Conservation (phyloP, 1,284 basidiomycete species). For the Phlebopus sp. region DNA sequence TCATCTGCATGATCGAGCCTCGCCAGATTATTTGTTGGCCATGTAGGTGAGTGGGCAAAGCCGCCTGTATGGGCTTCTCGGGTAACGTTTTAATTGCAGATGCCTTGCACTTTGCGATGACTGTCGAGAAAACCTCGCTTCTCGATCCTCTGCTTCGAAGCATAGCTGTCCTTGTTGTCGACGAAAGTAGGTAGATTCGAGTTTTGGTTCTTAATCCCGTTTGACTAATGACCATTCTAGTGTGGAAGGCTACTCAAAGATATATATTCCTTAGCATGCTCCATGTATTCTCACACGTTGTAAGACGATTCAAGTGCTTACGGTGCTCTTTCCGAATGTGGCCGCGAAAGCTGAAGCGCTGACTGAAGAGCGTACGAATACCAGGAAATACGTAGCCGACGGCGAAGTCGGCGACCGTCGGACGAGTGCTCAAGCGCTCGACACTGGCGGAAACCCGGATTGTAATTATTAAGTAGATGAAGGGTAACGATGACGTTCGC, state of each 20-base stretch:
- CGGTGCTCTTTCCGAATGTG: not conserved
- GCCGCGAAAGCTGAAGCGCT: too few relatives aligned
- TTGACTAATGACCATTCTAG: constrained; percentile 34
- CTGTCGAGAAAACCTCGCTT: constrained; percentile 67
- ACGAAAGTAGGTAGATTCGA: constrained; percentile 45
- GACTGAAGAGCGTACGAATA: too few relatives aligned
- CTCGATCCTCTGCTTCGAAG: constrained; percentile 58
- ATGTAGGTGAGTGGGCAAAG: constrained; percentile 52
- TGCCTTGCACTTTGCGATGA: constrained; percentile 73
- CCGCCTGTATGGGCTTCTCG: constrained; percentile 8
- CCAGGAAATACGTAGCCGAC: too few relatives aligned
- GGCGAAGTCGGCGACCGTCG: too few relatives aligned
- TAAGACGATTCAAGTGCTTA: constrained; percentile 1
- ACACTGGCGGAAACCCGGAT: too few relatives aligned
- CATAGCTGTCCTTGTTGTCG: constrained; percentile 76
- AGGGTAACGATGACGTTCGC: too few relatives aligned
- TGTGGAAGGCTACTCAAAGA: constrained; percentile 71
- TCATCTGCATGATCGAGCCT: constrained; percentile 68
- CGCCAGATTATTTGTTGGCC: constrained; percentile 78
- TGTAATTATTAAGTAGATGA: too few relatives aligned
- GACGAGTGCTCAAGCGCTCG: too few relatives aligned
- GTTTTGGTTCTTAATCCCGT: not conserved
- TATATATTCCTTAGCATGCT: constrained; percentile 53
- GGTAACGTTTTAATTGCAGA: constrained; percentile 31
- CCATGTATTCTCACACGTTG: constrained; percentile 1